These are phyloP conservation scores for Metschnikowia reukaufii DNA, from an alignment of 805 yeast genomes.

Conservation along the genomic window DNA sequence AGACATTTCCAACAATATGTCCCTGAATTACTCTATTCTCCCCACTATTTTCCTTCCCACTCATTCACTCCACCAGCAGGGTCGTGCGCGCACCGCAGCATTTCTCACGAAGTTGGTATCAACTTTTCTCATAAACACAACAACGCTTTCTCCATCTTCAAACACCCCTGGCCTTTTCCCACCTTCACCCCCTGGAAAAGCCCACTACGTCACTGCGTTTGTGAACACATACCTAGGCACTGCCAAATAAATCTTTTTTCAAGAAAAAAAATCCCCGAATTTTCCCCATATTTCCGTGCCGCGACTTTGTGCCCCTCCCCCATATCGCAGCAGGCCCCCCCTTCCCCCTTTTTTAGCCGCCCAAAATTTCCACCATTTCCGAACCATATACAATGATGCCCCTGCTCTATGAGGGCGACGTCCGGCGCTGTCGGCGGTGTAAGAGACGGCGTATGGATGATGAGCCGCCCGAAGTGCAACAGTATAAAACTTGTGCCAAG, in stretches of 20 bases:
- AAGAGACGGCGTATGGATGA: slow-evolving; percentile 54
- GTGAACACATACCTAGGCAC: too few relatives aligned
- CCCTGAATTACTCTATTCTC: too few relatives aligned
- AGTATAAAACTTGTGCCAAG: slow-evolving; percentile 58
- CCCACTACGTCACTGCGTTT: too few relatives aligned
- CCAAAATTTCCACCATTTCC: slow-evolving; percentile 6
- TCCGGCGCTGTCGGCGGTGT: slow-evolving; percentile 54
- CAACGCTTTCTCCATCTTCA: not conserved
- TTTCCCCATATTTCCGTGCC: too few relatives aligned
- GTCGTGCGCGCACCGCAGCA: slow-evolving; percentile 10
- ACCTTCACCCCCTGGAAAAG: too few relatives aligned
- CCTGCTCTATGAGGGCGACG: slow-evolving; percentile 22
- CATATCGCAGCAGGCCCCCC: not conserved
- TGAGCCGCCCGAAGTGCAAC: slow-evolving; percentile 56
- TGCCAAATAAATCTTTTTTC: too few relatives aligned
- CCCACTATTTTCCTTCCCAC: too few relatives aligned
- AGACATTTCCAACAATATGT: too few relatives aligned
- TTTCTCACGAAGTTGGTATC: slow-evolving; percentile 1
- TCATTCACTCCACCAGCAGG: too few relatives aligned
- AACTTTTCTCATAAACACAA: slow-evolving; percentile 8
- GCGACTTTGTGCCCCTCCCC: too few relatives aligned
- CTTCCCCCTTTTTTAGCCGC: not conserved
- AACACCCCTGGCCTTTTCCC: too few relatives aligned
- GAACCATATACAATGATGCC: slow-evolving; percentile 18
- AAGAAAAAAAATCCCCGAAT: too few relatives aligned